Evolutionary conservation across 2,329 filamentous ascomycete species (phyloP).

Genomic region (Fusarium sarcochroum): DNA sequence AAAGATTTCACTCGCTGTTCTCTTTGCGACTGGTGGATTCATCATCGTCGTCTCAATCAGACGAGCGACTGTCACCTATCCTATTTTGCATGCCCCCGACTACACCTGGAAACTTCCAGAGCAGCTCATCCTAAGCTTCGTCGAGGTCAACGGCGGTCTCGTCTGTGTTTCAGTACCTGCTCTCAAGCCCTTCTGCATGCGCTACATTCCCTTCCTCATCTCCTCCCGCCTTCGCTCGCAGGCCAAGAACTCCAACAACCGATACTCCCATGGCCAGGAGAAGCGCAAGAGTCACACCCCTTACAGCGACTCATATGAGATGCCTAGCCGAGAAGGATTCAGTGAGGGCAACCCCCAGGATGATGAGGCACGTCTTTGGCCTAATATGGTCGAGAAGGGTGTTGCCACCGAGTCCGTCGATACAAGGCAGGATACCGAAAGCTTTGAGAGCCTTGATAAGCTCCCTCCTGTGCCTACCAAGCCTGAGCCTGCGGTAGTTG

Average conservation of each 20-base stretch:
- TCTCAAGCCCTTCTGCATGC: slow-evolving; percentile 63
- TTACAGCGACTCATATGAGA: slow-evolving; percentile 43
- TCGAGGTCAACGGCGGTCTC: slow-evolving; percentile 66
- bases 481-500: slow-evolving; percentile 39
- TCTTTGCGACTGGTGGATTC: slow-evolving; percentile 57
- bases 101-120: slow-evolving; percentile 48
- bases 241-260: slow-evolving; percentile 35
- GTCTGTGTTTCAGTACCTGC: slow-evolving; percentile 64
- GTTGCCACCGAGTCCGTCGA: slow-evolving; percentile 22
- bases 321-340: slow-evolving; percentile 40
- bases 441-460: slow-evolving; percentile 41
- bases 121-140: slow-evolving; percentile 59
- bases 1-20: slow-evolving; percentile 63
- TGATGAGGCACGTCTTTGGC: slow-evolving; percentile 46
- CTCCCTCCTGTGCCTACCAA: slow-evolving; percentile 16
- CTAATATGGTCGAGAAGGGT: slow-evolving; percentile 18
- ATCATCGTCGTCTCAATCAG: slow-evolving; percentile 51
- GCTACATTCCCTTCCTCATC: slow-evolving; percentile 49
- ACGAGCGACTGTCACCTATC: slow-evolving; percentile 46
- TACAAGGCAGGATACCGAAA: slow-evolving; percentile 41
- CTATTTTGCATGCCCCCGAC: slow-evolving; percentile 41
- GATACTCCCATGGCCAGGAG: slow-evolving; percentile 30
- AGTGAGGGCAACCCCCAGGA: slow-evolving; percentile 34
- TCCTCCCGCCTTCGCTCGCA: slow-evolving; percentile 43
- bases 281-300: slow-evolving; percentile 35